Base-by-base conservation (phyloP, 257 asterid genomes). In the Solanum raphanifolium region DNA sequence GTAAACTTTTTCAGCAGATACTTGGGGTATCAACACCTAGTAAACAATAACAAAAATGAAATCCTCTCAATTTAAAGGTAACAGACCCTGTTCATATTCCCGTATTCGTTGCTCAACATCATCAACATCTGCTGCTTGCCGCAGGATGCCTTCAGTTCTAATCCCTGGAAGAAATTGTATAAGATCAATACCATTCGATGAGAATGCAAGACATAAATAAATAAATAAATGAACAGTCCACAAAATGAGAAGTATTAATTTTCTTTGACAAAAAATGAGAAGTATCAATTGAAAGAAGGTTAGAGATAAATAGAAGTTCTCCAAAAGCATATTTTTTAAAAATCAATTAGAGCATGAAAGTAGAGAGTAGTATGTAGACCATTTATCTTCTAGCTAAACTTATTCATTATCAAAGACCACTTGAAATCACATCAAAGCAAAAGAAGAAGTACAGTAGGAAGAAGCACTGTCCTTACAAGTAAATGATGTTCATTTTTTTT, bases 101-200 rank as follows among this genome's bases (percentile, higher is more conserved):
- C 93, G 94, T 88, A 97, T 95, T 87, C 99, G 94, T 75, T 90
- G 93, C 88, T 97, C 98, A 87, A 97, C 99, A 85, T 95, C 96
- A 86, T 97, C 99, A 84, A 97, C 99, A 91, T 96, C 98, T 84
- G 99, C 99, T 87, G 99, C 99, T 92, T 97, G 99, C 90, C 99
- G 93, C 91, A 97, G 90, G 88, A 97, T 96, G 71, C 99, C 99
- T 92, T 97, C 99, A 60, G 93, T 94, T 91, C 91, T 94, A 79
- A 95, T 91, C 87, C 99, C 99, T 97, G 90, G 83, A 90, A 91
- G 82, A 65, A 90, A 41, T 73, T 89, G 52, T 73, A 62, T 84
- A 74, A 60, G 69, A 90, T 90, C 88, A 91, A 68, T 46, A 87
- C 88, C 89, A 89, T 73, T 87, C 38, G 85, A 87, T 86, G 21